Conservation (phyloP, 2,329 filamentous ascomycete species). For the Clarireedia sp. region DNA sequence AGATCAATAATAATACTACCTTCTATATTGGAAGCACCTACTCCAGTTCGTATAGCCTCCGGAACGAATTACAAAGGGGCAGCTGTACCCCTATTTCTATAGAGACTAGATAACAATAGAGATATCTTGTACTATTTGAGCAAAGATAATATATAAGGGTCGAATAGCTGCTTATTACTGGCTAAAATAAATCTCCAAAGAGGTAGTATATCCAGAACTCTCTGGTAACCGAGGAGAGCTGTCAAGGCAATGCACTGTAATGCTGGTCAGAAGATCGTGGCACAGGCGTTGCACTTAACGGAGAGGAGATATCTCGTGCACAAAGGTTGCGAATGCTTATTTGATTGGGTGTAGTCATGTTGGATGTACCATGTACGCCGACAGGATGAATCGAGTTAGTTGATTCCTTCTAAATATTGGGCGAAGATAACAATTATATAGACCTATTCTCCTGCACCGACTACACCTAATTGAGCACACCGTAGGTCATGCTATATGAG, state of each 20-base stretch:
- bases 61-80: constrained; percentile 31
- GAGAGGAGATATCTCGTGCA: too few relatives aligned
- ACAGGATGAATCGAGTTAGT: too few relatives aligned
- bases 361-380: too few relatives aligned
- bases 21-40: constrained; percentile 13
- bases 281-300: too few relatives aligned
- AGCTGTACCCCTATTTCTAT: neutral
- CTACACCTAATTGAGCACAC: too few relatives aligned
- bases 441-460: too few relatives aligned
- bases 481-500: too few relatives aligned
- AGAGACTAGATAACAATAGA: neutral
- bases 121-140: neutral
- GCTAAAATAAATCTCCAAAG: neutral
- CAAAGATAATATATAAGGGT: neutral
- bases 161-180: neutral
- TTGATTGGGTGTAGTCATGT: too few relatives aligned
- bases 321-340: too few relatives aligned
- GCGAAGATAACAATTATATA: too few relatives aligned
- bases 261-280: neutral
- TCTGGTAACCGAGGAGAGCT: neutral
- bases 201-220: neutral
- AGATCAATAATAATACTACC: constrained; percentile 18
- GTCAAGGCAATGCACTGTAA: neutral
- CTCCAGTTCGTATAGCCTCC: constrained; percentile 32
- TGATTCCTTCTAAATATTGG: too few relatives aligned